These are phyloP conservation scores for Dissophora globulifera DNA, from an alignment of 192 early-diverging fungal genomes.

Conservation along the genomic window DNA sequence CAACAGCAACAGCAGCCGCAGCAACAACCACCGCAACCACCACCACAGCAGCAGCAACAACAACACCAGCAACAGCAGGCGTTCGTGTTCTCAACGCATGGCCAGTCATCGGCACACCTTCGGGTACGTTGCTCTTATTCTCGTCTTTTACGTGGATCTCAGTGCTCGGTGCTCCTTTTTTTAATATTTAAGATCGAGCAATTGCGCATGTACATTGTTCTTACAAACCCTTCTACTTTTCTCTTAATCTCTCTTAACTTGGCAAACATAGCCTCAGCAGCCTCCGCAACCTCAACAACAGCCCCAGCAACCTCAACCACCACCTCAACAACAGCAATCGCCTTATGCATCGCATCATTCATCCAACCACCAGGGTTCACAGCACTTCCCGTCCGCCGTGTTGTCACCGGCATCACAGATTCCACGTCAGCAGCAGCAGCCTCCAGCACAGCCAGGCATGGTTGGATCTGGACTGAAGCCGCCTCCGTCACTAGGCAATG, in stretches of 20 bases:
- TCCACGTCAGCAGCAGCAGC: constrained; percentile 43
- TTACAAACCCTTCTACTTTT: too few species aligned
- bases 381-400: constrained; percentile 37
- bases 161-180: too few species aligned
- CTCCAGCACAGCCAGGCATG: constrained; percentile 25
- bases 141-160: too few species aligned
- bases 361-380: constrained; percentile 33
- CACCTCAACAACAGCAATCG: constrained; percentile 34
- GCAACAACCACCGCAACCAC: constrained; percentile 22
- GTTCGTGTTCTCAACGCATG: constrained; percentile 31
- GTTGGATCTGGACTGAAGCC: constrained; percentile 35
- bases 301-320: constrained; percentile 23
- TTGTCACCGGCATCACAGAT: constrained; percentile 41
- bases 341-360: constrained; percentile 36
- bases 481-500: constrained; percentile 24
- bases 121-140: constrained; percentile 20
- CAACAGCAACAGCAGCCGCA: constrained; percentile 28
- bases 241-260: too few species aligned
- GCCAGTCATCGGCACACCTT: constrained; percentile 25
- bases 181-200: too few species aligned
- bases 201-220: too few species aligned
- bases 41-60: constrained; percentile 23
- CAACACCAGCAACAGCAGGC: constrained; percentile 40
- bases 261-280: constrained; percentile 29
- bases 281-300: constrained; percentile 20